Evolutionary conservation across 2,329 filamentous ascomycete species (phyloP).

Genomic region (Penicillium sp.): DNA sequence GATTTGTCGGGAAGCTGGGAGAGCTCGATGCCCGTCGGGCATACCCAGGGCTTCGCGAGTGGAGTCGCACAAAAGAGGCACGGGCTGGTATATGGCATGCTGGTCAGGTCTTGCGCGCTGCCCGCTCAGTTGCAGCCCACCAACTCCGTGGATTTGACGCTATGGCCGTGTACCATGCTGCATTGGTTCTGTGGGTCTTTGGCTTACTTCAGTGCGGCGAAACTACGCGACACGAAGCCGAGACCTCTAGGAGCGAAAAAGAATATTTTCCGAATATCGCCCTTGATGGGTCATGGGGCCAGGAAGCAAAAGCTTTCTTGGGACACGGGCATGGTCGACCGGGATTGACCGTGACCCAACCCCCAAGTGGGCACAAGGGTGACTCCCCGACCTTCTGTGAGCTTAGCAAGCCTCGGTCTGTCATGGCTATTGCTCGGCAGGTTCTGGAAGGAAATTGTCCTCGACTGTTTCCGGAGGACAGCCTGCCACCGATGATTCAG

Average conservation of each 20-base stretch:
- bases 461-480: constrained; percentile 7
- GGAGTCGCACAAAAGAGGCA: constrained; percentile 18
- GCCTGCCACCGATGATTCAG: constrained; percentile 16
- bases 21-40: constrained; percentile 16
- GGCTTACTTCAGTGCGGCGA: constrained; percentile 15
- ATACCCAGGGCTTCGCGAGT: constrained; percentile 15
- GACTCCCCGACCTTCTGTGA: constrained; percentile 11
- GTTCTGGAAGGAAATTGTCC: constrained; percentile 18
- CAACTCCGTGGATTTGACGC: constrained; percentile 20
- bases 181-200: constrained; percentile 17
- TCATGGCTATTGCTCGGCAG: constrained; percentile 13
- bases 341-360: constrained; percentile 12
- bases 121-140: constrained; percentile 5
- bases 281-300: constrained; percentile 12
- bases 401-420: constrained; percentile 11
- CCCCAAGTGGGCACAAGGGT: not conserved
- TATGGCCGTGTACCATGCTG: constrained; percentile 15
- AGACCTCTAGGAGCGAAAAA: constrained; percentile 7
- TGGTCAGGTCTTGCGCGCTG: constrained; percentile 16
- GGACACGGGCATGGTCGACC: constrained; percentile 11
- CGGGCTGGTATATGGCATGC: constrained; percentile 17
- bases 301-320: constrained; percentile 4
- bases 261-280: not conserved
- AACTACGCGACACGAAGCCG: not conserved
- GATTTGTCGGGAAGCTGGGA: constrained; percentile 17